phyloP scores from a whole-genome alignment of 1,284 basidiomycete genomes.

The Tilletia caries region DNA sequence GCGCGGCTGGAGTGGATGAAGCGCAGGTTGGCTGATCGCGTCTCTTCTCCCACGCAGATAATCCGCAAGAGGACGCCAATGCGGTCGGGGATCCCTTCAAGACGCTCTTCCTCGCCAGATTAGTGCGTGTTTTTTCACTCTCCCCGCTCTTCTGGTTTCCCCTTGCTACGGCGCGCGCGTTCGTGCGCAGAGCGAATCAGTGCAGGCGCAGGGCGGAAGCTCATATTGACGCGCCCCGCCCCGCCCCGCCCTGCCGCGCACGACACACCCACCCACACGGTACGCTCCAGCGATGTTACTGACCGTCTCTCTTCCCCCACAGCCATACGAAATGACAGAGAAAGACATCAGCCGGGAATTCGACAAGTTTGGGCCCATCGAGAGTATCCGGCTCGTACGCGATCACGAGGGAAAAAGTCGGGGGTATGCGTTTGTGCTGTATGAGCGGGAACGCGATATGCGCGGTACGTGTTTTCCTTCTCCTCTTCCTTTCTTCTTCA shows the following conservation, averaged over 20 bases:
- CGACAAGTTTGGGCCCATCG: conserved; percentile 89
- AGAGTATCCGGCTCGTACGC: conserved; percentile 82
- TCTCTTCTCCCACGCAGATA: conserved; percentile 62
- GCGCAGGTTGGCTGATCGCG: too few relatives aligned
- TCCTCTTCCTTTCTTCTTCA: conserved; percentile 9
- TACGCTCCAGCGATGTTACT: neutral
- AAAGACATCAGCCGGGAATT: conserved; percentile 89
- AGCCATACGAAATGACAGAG: conserved; percentile 84
- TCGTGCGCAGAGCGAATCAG: too few relatives aligned
- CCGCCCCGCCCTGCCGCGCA: too few relatives aligned
- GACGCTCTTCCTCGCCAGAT: conserved; percentile 89
- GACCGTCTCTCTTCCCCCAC: neutral
- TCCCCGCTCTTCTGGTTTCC: conserved; percentile 33
- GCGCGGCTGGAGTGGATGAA: too few relatives aligned
- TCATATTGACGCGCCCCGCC: too few relatives aligned
- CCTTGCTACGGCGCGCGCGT: too few relatives aligned
- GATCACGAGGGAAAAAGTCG: conserved; percentile 75
- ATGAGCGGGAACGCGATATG: conserved; percentile 97
- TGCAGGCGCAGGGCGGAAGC: too few relatives aligned
- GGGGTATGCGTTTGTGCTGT: conserved; percentile 96
- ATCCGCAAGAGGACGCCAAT: conserved; percentile 83
- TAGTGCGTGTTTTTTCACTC: conserved; percentile 53
- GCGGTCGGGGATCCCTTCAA: conserved; percentile 98
- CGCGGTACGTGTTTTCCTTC: conserved; percentile 16
- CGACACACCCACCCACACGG: neutral